Conservation (phyloP, 306 rosid genomes). For the Cicer pinnatifidum region DNA sequence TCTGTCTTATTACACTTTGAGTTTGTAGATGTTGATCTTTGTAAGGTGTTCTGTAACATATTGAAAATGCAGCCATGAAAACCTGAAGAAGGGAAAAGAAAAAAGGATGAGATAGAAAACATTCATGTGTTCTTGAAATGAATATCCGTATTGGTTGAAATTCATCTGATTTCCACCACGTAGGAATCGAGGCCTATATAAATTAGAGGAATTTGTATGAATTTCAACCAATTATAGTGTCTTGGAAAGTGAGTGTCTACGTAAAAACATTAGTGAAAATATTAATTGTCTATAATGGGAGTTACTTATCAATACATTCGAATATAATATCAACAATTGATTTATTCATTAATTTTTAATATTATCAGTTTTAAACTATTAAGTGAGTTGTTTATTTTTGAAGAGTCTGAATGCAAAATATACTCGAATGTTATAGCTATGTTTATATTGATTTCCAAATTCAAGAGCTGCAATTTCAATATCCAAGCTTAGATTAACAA, state of each 20-base stretch:
- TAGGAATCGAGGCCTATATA: no score
- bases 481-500: background rate
- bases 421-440: background rate
- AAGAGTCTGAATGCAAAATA: background rate
- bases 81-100: constrained; percentile 46
- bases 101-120: constrained; percentile 5
- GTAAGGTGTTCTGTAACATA: constrained; percentile 52
- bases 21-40: constrained; percentile 45
- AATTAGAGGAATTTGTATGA: no score
- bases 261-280: background rate
- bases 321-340: no score
- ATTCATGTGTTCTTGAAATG: background rate
- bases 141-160: no score
- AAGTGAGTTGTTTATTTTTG: no score
- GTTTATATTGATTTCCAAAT: background rate
- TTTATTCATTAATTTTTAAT: no score
- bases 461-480: background rate
- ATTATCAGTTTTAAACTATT: no score
- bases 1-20: constrained; percentile 37
- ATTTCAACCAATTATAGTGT: no score
- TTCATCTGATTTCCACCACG: no score
- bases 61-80: constrained; percentile 64
- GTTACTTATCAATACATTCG: no score
- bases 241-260: no score
- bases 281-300: no score